Percentiles rank a stretch among this genome's conserved stretches.
phyloP scores from a whole-genome alignment of 2,329 filamentous ascomycete species.

The Clarireedia monteithiana region DNA sequence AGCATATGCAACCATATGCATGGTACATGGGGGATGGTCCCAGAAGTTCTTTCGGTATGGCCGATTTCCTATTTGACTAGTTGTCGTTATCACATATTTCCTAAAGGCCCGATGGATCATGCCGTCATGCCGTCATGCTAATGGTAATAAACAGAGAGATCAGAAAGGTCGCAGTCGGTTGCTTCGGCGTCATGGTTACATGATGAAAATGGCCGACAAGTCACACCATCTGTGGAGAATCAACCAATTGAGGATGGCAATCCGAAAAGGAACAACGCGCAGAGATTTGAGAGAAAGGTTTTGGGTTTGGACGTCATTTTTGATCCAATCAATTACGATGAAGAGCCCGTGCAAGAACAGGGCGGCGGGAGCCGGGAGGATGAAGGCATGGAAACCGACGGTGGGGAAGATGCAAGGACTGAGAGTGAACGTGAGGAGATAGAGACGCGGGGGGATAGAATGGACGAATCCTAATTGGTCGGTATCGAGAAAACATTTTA shows the following conservation, averaged over 20 bases:
- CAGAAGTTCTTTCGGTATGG: conserved; percentile 25
- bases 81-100: neutral
- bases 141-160: conserved; percentile 4
- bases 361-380: neutral
- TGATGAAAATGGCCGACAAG: conserved; percentile 43
- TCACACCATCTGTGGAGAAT: conserved; percentile 49
- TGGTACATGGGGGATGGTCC: conserved; percentile 57
- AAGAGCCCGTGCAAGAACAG: neutral
- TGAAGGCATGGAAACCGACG: neutral
- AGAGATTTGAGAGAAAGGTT: conserved; percentile 15
- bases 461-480: neutral
- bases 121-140: neutral
- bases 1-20: conserved; percentile 44
- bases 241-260: conserved; percentile 41
- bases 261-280: conserved; percentile 19
- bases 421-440: too few species aligned
- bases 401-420: neutral
- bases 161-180: neutral
- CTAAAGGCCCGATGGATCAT: neutral
- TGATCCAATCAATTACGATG: neutral
- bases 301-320: conserved; percentile 9
- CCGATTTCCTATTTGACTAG: neutral
- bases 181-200: conserved; percentile 37
- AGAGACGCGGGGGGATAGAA: neutral
- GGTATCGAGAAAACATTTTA: neutral